phyloP scores from a whole-genome alignment of 305 asterid species.

The Stenogyne calaminthoides region DNA sequence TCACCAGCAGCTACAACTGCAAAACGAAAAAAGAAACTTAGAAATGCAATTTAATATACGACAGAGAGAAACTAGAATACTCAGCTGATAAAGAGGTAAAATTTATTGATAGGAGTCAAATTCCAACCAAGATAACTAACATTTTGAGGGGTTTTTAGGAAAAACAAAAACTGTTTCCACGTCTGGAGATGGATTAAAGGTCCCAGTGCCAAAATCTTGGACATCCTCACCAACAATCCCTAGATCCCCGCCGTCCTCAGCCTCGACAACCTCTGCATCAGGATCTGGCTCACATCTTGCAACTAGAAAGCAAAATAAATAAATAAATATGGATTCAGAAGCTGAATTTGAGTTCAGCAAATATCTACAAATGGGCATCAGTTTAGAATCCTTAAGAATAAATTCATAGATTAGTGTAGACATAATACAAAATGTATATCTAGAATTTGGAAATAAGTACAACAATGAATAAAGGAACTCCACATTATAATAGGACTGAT shows the following conservation, averaged over 20 bases:
- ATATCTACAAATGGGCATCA: background rate
- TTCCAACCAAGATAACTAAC: conserved; percentile 41
- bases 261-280: conserved; percentile 56
- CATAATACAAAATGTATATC: background rate
- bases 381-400: background rate
- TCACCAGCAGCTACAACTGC: conserved; percentile 85
- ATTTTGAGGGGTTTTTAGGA: conserved; percentile 84
- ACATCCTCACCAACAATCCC: conserved; percentile 92
- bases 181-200: conserved; percentile 71
- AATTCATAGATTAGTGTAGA: conserved; percentile 9
- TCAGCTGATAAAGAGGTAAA: background rate
- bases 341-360: background rate
- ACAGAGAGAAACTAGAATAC: conserved; percentile 12
- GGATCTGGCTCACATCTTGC: conserved; percentile 70
- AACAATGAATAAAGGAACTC: background rate
- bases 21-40: conserved; percentile 30
- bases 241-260: conserved; percentile 69
- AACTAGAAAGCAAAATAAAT: conserved; percentile 46
- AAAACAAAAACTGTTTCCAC: conserved; percentile 89
- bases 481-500: conserved; percentile 2
- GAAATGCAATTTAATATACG: conserved; percentile 10
- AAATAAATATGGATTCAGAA: background rate
- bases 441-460: background rate
- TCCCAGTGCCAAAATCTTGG: conserved; percentile 73
- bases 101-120: background rate